Percentiles rank a stretch among this genome's conserved stretches.
Evolutionary conservation across 352 stramenopile genomes (phyloP).

Genomic region (Phytophthora multivora): DNA sequence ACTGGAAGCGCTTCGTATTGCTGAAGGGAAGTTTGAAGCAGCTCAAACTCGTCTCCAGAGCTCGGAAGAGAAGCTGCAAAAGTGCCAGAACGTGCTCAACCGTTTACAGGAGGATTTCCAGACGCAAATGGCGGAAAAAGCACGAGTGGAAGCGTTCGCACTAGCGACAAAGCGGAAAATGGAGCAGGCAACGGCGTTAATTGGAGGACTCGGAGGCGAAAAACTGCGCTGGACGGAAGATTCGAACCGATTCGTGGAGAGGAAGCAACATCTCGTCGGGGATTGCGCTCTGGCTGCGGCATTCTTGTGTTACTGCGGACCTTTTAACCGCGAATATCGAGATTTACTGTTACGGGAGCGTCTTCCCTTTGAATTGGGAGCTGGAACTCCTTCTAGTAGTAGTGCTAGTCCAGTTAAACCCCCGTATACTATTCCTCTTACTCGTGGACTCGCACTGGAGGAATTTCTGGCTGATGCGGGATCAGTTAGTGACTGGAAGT

Average conservation of each 20-base stretch:
- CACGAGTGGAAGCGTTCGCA: constrained; percentile 86
- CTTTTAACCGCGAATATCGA: constrained; percentile 90
- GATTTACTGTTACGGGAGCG: constrained; percentile 61
- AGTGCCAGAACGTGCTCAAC: constrained; percentile 68
- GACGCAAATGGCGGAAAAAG: constrained; percentile 88
- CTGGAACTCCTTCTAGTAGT: constrained; percentile 21
- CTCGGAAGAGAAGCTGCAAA: constrained; percentile 72
- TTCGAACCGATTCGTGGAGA: constrained; percentile 84
- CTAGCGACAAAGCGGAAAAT: constrained; percentile 87
- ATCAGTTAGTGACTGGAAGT: constrained; percentile 87
- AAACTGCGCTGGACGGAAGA: constrained; percentile 90
- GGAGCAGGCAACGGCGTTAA: constrained; percentile 89
- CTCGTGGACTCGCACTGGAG: constrained; percentile 60
- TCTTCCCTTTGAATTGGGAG: constrained; percentile 71
- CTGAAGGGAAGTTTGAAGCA: constrained; percentile 86
- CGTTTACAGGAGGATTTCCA: constrained; percentile 89
- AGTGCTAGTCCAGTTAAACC: constrained; percentile 12
- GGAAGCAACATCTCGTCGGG: constrained; percentile 82
- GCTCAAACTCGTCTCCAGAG: constrained; percentile 75
- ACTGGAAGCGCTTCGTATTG: constrained; percentile 89
- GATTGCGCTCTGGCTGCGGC: constrained; percentile 86
- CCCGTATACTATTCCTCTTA: constrained; percentile 63
- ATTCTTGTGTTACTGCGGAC: constrained; percentile 90
- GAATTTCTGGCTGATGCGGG: constrained; percentile 80
- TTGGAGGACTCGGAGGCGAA: constrained; percentile 86